A percentile compares a stretch with the other conserved stretches of the same genome.
phyloP scores from a whole-genome alignment of 148 eudicot genomes.

The Diospyros kaki region DNA sequence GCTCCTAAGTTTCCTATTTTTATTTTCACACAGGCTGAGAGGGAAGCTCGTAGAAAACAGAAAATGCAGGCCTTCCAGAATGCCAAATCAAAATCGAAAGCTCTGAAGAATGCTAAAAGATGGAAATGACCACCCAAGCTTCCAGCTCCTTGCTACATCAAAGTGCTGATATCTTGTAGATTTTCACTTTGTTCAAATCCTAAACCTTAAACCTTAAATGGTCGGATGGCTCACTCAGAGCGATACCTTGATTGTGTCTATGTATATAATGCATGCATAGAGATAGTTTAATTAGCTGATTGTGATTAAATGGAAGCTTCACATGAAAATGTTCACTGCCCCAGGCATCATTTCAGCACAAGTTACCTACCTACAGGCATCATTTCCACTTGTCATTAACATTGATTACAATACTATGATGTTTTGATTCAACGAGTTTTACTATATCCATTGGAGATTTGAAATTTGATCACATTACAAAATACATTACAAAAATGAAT shows the following conservation, averaged over 20 bases:
- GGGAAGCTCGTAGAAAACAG: constrained; percentile 89
- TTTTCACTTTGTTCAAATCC: not conserved
- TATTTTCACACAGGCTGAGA: constrained; percentile 69
- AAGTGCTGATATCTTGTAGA: constrained; percentile 2
- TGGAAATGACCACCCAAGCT: constrained; percentile 58
- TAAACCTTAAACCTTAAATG: not conserved
- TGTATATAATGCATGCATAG: constrained; percentile 7
- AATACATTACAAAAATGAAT: no score
- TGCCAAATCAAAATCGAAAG: constrained; percentile 77
- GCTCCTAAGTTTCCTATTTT: not conserved
- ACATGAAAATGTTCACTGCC: no score
- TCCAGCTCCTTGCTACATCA: not conserved
- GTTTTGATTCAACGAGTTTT: no score
- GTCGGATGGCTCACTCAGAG: not conserved
- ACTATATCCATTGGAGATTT: no score
- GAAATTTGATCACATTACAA: no score
- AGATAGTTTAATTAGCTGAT: not conserved
- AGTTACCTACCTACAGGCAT: no score
- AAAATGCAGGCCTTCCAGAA: constrained; percentile 87
- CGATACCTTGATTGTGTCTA: constrained; percentile 7
- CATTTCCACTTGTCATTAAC: no score
- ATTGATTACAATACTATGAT: no score
- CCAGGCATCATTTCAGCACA: no score
- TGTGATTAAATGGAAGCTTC: not conserved
- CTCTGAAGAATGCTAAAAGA: constrained; percentile 66